Evolutionary conservation across 345 rosid species (phyloP), one percentile per base, ranked within the genome.

Genomic region (Linum usitatissimum): DNA sequence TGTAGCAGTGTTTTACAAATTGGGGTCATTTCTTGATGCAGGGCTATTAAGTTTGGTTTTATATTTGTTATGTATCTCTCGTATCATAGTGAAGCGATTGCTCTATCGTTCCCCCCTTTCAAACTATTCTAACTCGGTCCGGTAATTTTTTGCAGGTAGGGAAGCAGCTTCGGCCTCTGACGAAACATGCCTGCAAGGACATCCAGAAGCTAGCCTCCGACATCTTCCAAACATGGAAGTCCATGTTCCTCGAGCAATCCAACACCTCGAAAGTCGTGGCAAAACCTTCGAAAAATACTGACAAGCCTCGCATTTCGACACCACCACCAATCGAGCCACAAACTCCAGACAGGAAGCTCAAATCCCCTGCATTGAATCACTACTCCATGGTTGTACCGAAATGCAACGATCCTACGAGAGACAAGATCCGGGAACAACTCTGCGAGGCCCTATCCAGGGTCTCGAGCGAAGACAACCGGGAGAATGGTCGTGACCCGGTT

Each of bases 111-210:
- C 45, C 45, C 1, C 45, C 45, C 48, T 34, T 34, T 34, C 38
- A 3, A 7, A 34, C 8, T 1, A 7, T 34, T 34, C 38, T 34
- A 34, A 34, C 3, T 3, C 8, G 38, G 38, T 34, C 38, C 8
- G 38, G 8, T 34, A 34, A 36, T 53, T 0, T 67, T 0, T 40
- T 53, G 17, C 68, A 67, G 70, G 64, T 67, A 19, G 70, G 70
- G 31, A 67, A 67, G 70, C 64, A 30, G 7, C 64, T 67, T 51
- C 64, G 70, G 53, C 51, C 64, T 14, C 59, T 67, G 0, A 67
- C 70, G 20, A 67, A 67, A 31, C 70, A 67, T 19, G 13, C 70
- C 60, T 30, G 70, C 34, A 67, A 60, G 64, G 53, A 60, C 36
- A 67, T 67, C 53, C 64, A 60, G 20, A 31, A 49, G 21, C 59